phyloP scores from a whole-genome alignment of 805 yeast species.

The Cyberlindnera mrakii region DNA sequence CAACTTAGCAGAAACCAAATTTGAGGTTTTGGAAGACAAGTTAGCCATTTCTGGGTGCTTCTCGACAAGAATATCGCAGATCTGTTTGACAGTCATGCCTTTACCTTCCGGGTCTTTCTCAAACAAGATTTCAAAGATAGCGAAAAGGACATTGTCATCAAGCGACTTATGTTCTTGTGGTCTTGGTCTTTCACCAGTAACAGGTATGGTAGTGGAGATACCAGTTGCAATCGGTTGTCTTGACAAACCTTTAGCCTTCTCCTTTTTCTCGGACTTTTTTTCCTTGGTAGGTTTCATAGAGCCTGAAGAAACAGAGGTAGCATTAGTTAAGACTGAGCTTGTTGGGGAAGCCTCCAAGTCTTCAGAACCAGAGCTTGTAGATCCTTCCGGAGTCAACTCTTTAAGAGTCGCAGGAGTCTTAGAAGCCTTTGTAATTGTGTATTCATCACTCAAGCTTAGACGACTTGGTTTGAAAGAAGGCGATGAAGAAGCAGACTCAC shows the following conservation, averaged over 20 bases:
- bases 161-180: slow-evolving; percentile 62
- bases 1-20: slow-evolving; percentile 73
- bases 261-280: slow-evolving; percentile 16
- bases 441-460: slow-evolving; percentile 20
- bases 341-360: slow-evolving; percentile 23
- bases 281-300: slow-evolving; percentile 10
- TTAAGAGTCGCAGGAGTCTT: slow-evolving; percentile 12
- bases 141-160: slow-evolving; percentile 71
- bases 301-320: slow-evolving; percentile 13
- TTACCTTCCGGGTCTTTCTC: slow-evolving; percentile 62
- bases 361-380: slow-evolving; percentile 19
- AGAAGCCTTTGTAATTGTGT: slow-evolving; percentile 6
- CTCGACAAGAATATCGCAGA: slow-evolving; percentile 69
- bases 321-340: slow-evolving; percentile 15
- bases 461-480: slow-evolving; percentile 27
- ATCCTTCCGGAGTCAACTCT: slow-evolving; percentile 22
- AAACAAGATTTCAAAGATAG: slow-evolving; percentile 65
- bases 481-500: slow-evolving; percentile 24
- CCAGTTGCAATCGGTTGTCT: slow-evolving; percentile 47
- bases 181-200: slow-evolving; percentile 67
- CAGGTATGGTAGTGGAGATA: slow-evolving; percentile 73
- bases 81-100: slow-evolving; percentile 88
- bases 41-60: slow-evolving; percentile 82
- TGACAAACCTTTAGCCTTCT: slow-evolving; percentile 20
- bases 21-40: slow-evolving; percentile 73